Base-by-base conservation (phyloP, 2,329 filamentous ascomycete genomes). In the Fusarium floridanum region DNA sequence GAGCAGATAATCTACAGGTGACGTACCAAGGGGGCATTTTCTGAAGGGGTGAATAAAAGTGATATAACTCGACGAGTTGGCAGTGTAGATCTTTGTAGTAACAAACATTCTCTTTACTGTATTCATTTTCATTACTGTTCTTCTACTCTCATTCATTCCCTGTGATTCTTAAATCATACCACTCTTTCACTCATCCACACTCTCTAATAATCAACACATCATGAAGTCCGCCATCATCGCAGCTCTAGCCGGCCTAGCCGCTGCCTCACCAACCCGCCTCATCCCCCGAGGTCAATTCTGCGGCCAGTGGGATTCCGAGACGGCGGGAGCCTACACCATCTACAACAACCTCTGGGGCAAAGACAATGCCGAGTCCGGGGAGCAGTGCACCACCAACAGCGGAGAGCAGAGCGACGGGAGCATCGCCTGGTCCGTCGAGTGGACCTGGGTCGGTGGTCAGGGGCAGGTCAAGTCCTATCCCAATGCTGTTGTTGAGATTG, bases 321-420 rank as follows among this genome's bases (percentile, higher is more conserved):
- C 57, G 12, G 64, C 68, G 11, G 74, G 75, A 22, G 48, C 65
- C 7, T 80, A 79, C 67, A 78, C 66, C 50, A 70, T 79, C 59
- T 86, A 85, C 78, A 85, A 86, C 74, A 82, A 86, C 76, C 82
- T 85, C 66, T 86, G 84, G 84, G 83, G 84, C 61, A 64, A 81
- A 67, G 78, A 71, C 71, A 72, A 59, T 20, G 71, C 77, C 57
- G 78, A 82, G 60, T 77, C 79, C 22, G 83, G 84, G 60, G 77
- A 72, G 27, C 85, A 86, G 76, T 86, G 85, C 79, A 82, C 82
- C 12, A 80, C 79, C 8, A 76, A 84, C 45, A 80, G 82, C 67
- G 83, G 80, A 29, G 68, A 81, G 27, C 78, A 68, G 63, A 81
- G 80, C 71, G 64, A 72, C 61, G 79, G 71, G 68, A 79, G 73